These are phyloP conservation scores for Suhomyces sp. DNA, from an alignment of 805 yeast species.

Conservation along the genomic window DNA sequence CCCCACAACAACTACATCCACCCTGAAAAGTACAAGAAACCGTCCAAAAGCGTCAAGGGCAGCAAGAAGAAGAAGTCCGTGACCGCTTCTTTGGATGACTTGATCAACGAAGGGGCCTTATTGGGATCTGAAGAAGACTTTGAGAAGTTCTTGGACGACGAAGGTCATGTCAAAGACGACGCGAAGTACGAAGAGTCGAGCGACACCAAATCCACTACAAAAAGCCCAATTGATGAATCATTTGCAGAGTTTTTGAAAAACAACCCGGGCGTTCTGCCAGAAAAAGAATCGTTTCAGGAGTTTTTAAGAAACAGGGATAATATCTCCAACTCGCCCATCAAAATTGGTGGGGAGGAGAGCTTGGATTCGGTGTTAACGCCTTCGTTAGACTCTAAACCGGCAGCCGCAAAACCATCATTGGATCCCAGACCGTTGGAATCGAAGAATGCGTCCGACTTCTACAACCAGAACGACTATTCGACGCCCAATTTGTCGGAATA, in stretches of 20 bases:
- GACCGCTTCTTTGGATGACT: slow-evolving; percentile 54
- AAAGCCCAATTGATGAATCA: slow-evolving; percentile 2
- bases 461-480: slow-evolving; percentile 28
- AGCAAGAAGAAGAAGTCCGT: slow-evolving; percentile 25
- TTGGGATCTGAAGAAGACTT: slow-evolving; percentile 52
- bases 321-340: not conserved
- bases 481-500: slow-evolving; percentile 45
- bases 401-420: not conserved
- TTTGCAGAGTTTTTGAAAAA: slow-evolving; percentile 5
- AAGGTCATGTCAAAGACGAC: slow-evolving; percentile 52
- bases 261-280: slow-evolving; percentile 1
- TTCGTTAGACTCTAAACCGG: not conserved
- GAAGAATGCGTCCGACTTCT: slow-evolving; percentile 5
- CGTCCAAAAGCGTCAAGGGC: slow-evolving; percentile 10
- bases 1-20: slow-evolving; percentile 44
- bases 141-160: slow-evolving; percentile 49
- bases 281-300: slow-evolving; percentile 4
- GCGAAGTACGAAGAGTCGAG: slow-evolving; percentile 28
- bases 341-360: not conserved
- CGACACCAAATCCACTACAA: not conserved
- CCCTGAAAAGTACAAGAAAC: slow-evolving; percentile 40
- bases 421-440: not conserved
- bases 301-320: slow-evolving; percentile 2
- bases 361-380: not conserved
- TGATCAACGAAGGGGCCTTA: slow-evolving; percentile 46